Base-by-base conservation (phyloP, 148 eudicot genomes). In the Arctostaphylos glauca region DNA sequence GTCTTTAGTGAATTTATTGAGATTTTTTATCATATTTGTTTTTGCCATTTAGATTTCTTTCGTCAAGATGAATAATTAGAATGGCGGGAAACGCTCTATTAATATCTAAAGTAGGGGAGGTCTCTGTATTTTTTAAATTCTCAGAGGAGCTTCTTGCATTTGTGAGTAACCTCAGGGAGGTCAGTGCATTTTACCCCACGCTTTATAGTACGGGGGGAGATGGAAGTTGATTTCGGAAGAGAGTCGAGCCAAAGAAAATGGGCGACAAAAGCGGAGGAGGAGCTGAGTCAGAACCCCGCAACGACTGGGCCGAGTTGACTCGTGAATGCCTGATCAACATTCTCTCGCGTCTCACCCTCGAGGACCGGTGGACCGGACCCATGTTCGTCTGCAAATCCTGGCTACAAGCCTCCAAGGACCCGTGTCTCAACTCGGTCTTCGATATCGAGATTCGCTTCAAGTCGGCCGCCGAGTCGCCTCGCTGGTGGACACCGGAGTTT, bases 261-360 rank as follows among this genome's bases (percentile, higher is more conserved):
- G 86, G 60, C 66, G 67, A 82, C 43, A 52, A 60, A 58, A 56
- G 58, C 10, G 76, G 79, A 64, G 83, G 54, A 54, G 23, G 9
- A 16, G 46, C 38, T 75, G 85, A 79, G 53, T 81, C 86, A 9
- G 88, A 8, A 80, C 38, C 48, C 49, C 75, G 80, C 83, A 82
- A 90, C 59, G 88, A 88, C 66, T 95, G 97, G 98, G 89, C 97
- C 79, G 99, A 96, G 82, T 88, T 96, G 62, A 94, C 99, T 73
- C 92, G 86, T 77, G 98, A 93, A 84, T 93, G 95, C 81, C 85
- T 96, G 3, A 56, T 86, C 89, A 93, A 89, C 92, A 91, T 96
- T 84, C 88, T 96, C 81, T 87, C 90, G 3, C 93, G 97, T 4
- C 90, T 96, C 75, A 71, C 90, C 76, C 46, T 92, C 43, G 92